phyloP scores from a whole-genome alignment of 176 grass and related monocot species.

The Eragrostis curvula region DNA sequence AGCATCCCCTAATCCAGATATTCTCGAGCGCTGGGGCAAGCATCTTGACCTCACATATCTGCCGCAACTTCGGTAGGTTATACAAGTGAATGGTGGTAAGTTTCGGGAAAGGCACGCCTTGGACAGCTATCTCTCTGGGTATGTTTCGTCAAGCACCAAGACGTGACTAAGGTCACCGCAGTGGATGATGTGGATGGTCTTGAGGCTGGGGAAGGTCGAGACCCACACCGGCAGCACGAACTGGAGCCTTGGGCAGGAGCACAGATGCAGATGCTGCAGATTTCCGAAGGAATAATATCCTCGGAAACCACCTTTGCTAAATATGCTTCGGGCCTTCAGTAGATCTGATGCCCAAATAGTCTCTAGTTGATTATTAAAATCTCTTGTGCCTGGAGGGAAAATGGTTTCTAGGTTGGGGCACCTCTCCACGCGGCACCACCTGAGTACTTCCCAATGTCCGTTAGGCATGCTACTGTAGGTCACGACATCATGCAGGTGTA shows the following conservation, averaged over 20 bases:
- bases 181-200: constrained; percentile 38
- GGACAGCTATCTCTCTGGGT: neutral
- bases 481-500: neutral
- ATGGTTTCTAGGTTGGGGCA: neutral
- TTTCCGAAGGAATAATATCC: rapidly evolving
- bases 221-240: neutral
- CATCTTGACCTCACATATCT: constrained; percentile 35
- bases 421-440: constrained; percentile 25
- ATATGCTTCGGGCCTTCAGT: constrained; percentile 1
- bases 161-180: constrained; percentile 5
- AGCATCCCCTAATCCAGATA: constrained; percentile 32
- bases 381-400: neutral
- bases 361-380: neutral
- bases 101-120: neutral
- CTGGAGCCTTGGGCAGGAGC: constrained; percentile 21
- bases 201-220: neutral
- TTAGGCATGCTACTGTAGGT: rapidly evolving
- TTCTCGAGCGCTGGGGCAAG: neutral
- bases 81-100: constrained; percentile 13
- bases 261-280: neutral
- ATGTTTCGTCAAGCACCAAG: rapidly evolving
- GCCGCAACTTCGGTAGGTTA: neutral
- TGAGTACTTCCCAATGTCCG: rapidly evolving
- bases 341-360: constrained; percentile 26
- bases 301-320: neutral